Conservation (phyloP, 2,329 filamentous ascomycete species). For the Clonostachys rosea region DNA sequence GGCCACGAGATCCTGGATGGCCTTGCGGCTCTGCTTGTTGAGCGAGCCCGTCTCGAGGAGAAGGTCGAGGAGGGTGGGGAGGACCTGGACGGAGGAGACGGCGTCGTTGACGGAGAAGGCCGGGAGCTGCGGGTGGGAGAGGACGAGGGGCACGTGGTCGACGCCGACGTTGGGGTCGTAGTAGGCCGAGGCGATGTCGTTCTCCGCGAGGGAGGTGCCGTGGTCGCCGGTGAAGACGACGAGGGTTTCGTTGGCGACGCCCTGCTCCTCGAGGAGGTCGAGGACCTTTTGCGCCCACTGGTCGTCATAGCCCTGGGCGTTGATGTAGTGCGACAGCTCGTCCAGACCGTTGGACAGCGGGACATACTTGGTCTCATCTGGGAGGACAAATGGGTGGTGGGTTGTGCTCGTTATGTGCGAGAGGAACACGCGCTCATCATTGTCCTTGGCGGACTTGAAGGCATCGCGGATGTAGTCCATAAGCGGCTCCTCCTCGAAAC, state of each 20-base stretch:
- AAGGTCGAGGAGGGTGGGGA: conserved; percentile 25
- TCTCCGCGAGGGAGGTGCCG: conserved; percentile 22
- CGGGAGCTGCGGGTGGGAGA: conserved; percentile 24
- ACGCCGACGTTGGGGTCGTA: conserved; percentile 24
- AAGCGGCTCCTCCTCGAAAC: conserved; percentile 20
- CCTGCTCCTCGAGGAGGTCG: conserved; percentile 19
- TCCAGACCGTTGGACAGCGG: conserved; percentile 16
- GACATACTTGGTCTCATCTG: conserved; percentile 15
- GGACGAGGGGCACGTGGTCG: conserved; percentile 21
- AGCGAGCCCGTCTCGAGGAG: conserved; percentile 24
- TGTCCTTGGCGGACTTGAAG: conserved; percentile 18
- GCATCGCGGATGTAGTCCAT: conserved; percentile 24
- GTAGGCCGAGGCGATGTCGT: conserved; percentile 19
- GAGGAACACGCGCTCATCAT: conserved; percentile 22
- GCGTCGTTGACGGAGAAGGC: conserved; percentile 20
- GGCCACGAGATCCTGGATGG: conserved; percentile 17
- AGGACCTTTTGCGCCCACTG: conserved; percentile 22
- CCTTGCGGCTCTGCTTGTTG: conserved; percentile 11
- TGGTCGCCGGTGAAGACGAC: conserved; percentile 24
- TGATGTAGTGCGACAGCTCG: conserved; percentile 24
- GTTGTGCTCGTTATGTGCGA: conserved; percentile 27
- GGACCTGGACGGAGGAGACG: conserved; percentile 22
- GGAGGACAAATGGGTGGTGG: conserved; percentile 24
- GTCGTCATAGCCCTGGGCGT: conserved; percentile 23
- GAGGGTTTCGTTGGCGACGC: conserved; percentile 23